Percentiles rank a stretch among this genome's conserved stretches.
These are phyloP conservation scores for Boletus pseudopeckii DNA, from an alignment of 768 basidiomycete species.

Conservation along the genomic window DNA sequence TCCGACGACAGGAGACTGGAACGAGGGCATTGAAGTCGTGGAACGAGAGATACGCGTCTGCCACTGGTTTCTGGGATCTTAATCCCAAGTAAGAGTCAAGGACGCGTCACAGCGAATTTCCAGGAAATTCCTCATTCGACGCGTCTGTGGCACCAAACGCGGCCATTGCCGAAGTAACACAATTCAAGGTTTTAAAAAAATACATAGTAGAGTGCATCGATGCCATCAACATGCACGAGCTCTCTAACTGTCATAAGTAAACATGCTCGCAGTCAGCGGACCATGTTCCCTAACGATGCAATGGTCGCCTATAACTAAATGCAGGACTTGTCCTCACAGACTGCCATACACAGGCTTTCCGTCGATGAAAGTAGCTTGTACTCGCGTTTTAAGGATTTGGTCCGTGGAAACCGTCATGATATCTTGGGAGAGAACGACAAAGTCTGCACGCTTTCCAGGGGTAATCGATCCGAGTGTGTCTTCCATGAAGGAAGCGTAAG, in stretches of 20 bases:
- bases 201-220: neutral
- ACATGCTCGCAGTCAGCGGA: neutral
- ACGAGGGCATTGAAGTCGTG: slow-evolving; percentile 19
- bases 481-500: slow-evolving; percentile 84
- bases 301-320: neutral
- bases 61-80: neutral
- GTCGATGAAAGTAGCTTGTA: slow-evolving; percentile 76
- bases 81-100: neutral
- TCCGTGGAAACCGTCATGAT: slow-evolving; percentile 63
- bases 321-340: slow-evolving; percentile 21
- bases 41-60: neutral
- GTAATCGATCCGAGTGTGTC: slow-evolving; percentile 69
- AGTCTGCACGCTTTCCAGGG: slow-evolving; percentile 80
- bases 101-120: slow-evolving; percentile 1
- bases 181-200: neutral
- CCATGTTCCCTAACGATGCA: neutral
- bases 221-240: neutral
- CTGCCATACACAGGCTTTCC: slow-evolving; percentile 51
- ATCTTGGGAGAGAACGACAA: slow-evolving; percentile 78
- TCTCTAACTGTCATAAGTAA: neutral
- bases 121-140: slow-evolving; percentile 1
- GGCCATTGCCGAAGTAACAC: slow-evolving; percentile 12
- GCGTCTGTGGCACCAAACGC: slow-evolving; percentile 22
- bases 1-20: slow-evolving; percentile 16
- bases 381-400: slow-evolving; percentile 64